Evolutionary conservation across 768 basidiomycete genomes (phyloP), one percentile per base, ranked within the genome.

Genomic region (Termitomyces sp.): DNA sequence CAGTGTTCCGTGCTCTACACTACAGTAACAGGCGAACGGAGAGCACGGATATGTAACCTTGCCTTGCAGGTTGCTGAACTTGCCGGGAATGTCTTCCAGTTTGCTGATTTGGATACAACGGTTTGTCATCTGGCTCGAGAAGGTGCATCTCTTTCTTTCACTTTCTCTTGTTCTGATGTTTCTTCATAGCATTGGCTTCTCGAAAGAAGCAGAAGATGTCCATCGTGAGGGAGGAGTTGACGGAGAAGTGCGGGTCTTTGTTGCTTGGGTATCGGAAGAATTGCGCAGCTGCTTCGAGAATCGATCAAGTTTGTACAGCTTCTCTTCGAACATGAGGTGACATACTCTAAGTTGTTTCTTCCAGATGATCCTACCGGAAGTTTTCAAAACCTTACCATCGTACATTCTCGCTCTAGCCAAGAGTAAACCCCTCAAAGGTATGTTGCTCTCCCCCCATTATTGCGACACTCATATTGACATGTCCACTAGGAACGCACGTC

Each of bases 331-430:
- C 40, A 17, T 47, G 12, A 28, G 30, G 35, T 30, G 39, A 9
- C 25, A 25, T 56, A 10, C 40, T 30, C 25, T 59, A 42, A 47
- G 34, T 50, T 21, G 57, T 63, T 59, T 43, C 61, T 39, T 49
- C 56, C 12, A 99, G 96, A 72, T 99, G 59, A 89, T 99, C 59
- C 83, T 99, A 25, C 97, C 97, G 6, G 97, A 98, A 71, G 87
- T 89, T 0, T 94, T 94, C 77, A 87, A 88, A 65, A 79, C 88
- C 1, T 79, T 98, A 42, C 92, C 94, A 0, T 76, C 93, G 17
- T 94, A 87, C 67, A 81, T 82, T 3, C 76, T 98, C 3, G 85
- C 85, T 11, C 81, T 98, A 34, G 77, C 89, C 45, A 99, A 99
- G 74, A 82, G 82, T 52, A 96, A 97, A 68, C 86, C 94, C 19